Base-by-base conservation (phyloP, 2,329 filamentous ascomycete genomes). In the Sporothrix brasiliensis region DNA sequence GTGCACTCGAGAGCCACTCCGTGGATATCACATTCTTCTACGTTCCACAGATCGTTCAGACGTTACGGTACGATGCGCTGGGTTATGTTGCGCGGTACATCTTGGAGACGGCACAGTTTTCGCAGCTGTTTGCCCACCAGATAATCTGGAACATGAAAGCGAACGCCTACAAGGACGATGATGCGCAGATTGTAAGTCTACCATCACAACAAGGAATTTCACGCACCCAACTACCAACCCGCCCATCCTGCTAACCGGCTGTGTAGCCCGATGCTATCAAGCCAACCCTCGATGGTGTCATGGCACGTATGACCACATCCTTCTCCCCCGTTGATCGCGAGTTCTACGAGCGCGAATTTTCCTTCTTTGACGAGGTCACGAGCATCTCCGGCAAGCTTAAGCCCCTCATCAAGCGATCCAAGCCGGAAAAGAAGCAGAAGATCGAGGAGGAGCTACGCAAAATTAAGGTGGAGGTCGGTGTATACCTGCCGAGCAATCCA, bases 131-230 rank as follows among this genome's bases (percentile, higher is more conserved):
- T 80, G 94, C 96, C 2, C 96, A 99, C 79, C 95, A 99, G 77
- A 98, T 99, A 75, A 99, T 99, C 78, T 99, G 96, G 95, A 99
- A 99, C 79, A 99, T 99, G 91, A 99, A 98, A 79, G 95, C 95
- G 44, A 99, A 99, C 79, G 92, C 94, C 1, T 99, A 92, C 85
- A 99, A 97, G 79, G 96, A 99, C 74, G 94, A 99, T 76, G 93
- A 97, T 75, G 94, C 91, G 16, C 88, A 91, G 76, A 87, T 97
- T 73, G 90, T 92, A 83, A 84, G 89, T 39, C 16, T 24, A 34
- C 3, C 9, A 44, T 19, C 21, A 16, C 24, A 39, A 41, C 13
- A 44, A 67, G 34, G 6, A 34, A 1, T 1, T 34, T 5, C 34
- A 34, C 34, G 1, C 7, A 34, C 34, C 58, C 16, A 70, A 41